These are phyloP conservation scores for Mytilinidion resinicola DNA, from an alignment of 495 filamentous ascomycete species.

Conservation along the genomic window DNA sequence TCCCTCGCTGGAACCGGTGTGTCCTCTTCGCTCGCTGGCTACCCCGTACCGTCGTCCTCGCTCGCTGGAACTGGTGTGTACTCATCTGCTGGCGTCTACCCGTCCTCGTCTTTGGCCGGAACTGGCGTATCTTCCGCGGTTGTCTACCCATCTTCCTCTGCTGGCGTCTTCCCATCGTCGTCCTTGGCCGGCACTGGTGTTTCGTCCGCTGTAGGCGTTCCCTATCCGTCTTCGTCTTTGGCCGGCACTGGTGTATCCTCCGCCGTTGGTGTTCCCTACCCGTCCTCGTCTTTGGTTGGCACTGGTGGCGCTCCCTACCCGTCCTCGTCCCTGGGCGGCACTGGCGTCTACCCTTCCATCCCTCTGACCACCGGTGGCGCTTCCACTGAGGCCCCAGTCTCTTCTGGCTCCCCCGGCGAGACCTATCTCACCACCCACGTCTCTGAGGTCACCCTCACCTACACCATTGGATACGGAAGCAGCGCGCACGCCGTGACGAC, in stretches of 20 bases:
- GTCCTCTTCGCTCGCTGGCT: too few relatives aligned
- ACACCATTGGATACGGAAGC: constrained; percentile 22
- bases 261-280: neutral
- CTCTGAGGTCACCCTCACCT: constrained; percentile 9
- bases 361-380: neutral
- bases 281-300: neutral
- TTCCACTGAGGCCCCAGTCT: neutral
- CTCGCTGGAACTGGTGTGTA: too few relatives aligned
- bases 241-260: constrained; percentile 3
- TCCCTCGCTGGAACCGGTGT: too few relatives aligned
- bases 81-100: too few relatives aligned
- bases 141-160: too few relatives aligned
- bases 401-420: neutral
- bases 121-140: too few relatives aligned
- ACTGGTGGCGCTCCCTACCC: constrained; percentile 1
- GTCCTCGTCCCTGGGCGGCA: neutral
- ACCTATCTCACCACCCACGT: neutral
- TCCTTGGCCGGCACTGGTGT: neutral
- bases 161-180: too few relatives aligned
- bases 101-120: too few relatives aligned
- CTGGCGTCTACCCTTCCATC: constrained; percentile 12
- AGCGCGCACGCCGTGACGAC: constrained; percentile 18
- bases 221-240: neutral
- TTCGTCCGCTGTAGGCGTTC: neutral
- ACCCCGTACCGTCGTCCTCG: too few relatives aligned